These are phyloP conservation scores for Cicer bijugum DNA, from an alignment of 306 rosid genomes.

Conservation along the genomic window DNA sequence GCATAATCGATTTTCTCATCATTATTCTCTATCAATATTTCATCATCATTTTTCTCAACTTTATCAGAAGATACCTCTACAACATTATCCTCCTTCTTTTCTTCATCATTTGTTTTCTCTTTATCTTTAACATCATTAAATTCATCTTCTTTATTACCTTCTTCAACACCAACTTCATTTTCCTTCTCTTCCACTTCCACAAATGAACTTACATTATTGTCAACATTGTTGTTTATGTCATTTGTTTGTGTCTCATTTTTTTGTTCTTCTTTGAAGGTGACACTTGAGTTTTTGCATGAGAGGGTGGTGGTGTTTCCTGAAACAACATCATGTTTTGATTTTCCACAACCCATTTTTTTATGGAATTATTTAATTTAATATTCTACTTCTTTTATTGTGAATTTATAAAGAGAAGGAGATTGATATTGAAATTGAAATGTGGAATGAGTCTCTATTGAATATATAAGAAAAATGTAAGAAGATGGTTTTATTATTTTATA, in stretches of 20 bases:
- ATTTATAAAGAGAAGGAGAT: not conserved
- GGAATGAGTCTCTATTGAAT: constrained; percentile 13
- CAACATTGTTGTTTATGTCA: constrained; percentile 24
- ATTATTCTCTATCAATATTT: constrained; percentile 27
- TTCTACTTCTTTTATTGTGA: constrained; percentile 13
- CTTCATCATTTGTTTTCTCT: constrained; percentile 25
- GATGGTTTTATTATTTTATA: not conserved
- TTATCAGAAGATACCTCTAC: constrained; percentile 10
- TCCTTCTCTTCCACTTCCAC: constrained; percentile 31
- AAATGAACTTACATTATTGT: not conserved
- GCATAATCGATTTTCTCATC: constrained; percentile 37
- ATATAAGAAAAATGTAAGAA: not conserved
- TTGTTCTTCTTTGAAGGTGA: constrained; percentile 16
- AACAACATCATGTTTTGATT: constrained; percentile 75
- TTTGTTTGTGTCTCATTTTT: constrained; percentile 32
- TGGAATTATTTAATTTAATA: not conserved
- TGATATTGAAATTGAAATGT: not conserved
- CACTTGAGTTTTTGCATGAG: constrained; percentile 55
- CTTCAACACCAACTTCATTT: constrained; percentile 31
- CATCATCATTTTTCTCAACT: constrained; percentile 32
- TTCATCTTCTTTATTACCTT: not conserved
- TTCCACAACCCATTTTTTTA: constrained; percentile 69
- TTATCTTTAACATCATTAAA: constrained; percentile 34
- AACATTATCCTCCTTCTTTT: constrained; percentile 4
- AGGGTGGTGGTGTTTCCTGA: constrained; percentile 57